Evolutionary conservation across 169 alveolate species (phyloP), one percentile per base, ranked within the genome.

Genomic region (Eimeria necatrix): DNA sequence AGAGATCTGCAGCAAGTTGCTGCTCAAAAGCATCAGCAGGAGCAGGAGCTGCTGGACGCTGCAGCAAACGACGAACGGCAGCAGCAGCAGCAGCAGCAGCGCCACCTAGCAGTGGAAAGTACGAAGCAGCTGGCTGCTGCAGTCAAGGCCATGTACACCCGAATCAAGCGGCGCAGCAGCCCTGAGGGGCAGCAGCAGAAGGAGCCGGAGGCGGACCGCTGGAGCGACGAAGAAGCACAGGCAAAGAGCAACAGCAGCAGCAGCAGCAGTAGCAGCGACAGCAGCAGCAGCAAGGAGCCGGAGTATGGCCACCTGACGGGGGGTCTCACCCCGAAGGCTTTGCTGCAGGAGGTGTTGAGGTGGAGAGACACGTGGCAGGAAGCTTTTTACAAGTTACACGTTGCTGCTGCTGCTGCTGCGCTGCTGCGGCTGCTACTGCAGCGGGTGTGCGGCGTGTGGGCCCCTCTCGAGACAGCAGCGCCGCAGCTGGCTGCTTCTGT

Each of bases 11-110:
- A 74, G 68, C 76, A n/a, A 18, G 61, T 64, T 12, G 95, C 80
- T 7, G 60, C 51, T 3, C 86, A 93, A 73, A 78, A 83, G 83
- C 85, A 93, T n/a, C 73, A 53, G 64, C 60, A 80, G 22, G 95
- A 93, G 85, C 70, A 53, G 60, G 61, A 68, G 32, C 32, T 68
- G n/a, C 78, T 68, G 78, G 68, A 56, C 20, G 68, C 68, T 18
- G 68, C 68, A 56, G 68, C 68, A 56, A 14, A 70, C 80, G 80
- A n/a, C 80, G n/a, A 24, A 5, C 46, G n/a, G 80, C 80, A 70
- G 80, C 80, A 56, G 68, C 68, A 56, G 12, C 22, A 56, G 68
- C 68, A 56, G 68, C 68, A 14, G 22, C 22, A 56, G 68, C 68
- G 68, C 20, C 68, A 56, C 12, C 22, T 18, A 14, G 68, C 68